Conservation (phyloP, 2,329 filamentous ascomycete genomes). For the Didymella lethalis region DNA sequence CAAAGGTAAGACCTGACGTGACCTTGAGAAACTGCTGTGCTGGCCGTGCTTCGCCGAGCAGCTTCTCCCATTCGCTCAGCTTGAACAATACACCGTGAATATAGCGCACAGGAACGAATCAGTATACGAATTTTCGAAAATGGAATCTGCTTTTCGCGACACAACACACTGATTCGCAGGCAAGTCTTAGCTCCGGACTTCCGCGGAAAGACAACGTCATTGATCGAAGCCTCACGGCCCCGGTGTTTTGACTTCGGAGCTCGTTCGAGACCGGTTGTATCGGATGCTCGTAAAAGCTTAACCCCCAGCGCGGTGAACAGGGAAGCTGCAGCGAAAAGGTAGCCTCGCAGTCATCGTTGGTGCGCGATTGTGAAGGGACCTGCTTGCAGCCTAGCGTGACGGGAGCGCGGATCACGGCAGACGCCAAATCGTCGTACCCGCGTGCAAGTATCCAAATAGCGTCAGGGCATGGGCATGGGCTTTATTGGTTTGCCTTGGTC, state of each 20-base stretch:
- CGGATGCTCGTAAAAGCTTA: constrained; percentile 4
- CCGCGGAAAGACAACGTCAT: constrained; percentile 16
- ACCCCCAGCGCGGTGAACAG: background rate
- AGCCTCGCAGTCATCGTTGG: background rate
- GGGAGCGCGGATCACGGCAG: constrained; percentile 16
- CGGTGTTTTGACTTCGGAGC: constrained; percentile 7
- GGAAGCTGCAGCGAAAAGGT: constrained; percentile 9
- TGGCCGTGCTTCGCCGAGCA: constrained; percentile 19
- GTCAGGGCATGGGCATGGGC: constrained; percentile 8
- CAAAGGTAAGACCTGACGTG: constrained; percentile 20
- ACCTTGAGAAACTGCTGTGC: constrained; percentile 6
- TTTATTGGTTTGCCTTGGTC: constrained; percentile 8
- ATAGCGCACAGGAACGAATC: constrained; percentile 1
- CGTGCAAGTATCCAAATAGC: background rate
- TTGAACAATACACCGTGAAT: background rate
- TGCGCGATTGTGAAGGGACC: background rate
- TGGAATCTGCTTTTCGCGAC: background rate
- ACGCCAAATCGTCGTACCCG: background rate
- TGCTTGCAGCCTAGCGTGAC: constrained; percentile 7
- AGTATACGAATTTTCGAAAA: background rate
- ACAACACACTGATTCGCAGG: background rate
- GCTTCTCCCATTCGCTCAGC: background rate
- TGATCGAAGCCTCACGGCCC: constrained; percentile 1
- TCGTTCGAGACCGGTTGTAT: constrained; percentile 12
- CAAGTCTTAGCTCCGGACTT: constrained; percentile 14